Evolutionary conservation across 2,329 filamentous ascomycete genomes (phyloP).

Genomic region (Aspergillus amoenus): DNA sequence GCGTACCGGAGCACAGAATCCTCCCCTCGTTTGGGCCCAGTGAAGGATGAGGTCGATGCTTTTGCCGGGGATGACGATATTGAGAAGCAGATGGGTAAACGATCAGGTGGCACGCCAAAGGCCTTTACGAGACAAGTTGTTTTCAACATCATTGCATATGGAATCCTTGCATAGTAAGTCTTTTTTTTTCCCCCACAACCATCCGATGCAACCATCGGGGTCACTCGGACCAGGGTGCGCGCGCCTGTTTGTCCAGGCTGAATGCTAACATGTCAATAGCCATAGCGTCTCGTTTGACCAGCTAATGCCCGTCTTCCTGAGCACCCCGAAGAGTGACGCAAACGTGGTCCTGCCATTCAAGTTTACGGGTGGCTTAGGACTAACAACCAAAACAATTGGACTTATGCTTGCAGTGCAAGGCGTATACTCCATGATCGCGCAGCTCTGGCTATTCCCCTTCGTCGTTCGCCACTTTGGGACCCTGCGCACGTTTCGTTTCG

Average conservation of each 20-base stretch:
- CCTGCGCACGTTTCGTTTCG: slow-evolving; percentile 76
- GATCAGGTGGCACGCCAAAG: slow-evolving; percentile 49
- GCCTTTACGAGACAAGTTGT: slow-evolving; percentile 84
- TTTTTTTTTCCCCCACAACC: background rate
- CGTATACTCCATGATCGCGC: slow-evolving; percentile 82
- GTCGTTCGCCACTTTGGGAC: slow-evolving; percentile 74
- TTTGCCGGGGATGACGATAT: slow-evolving; percentile 40
- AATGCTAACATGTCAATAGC: slow-evolving; percentile 52
- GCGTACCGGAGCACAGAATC: slow-evolving; percentile 63
- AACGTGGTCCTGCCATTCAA: slow-evolving; percentile 73
- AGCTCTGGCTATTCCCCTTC: slow-evolving; percentile 78
- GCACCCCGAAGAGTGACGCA: slow-evolving; percentile 58
- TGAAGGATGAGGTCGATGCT: slow-evolving; percentile 28
- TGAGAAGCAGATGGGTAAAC: slow-evolving; percentile 41
- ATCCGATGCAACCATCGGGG: background rate
- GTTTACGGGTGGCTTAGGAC: slow-evolving; percentile 82
- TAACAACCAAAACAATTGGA: slow-evolving; percentile 81
- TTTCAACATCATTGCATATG: slow-evolving; percentile 84
- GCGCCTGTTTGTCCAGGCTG: background rate
- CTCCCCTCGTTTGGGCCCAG: slow-evolving; percentile 50
- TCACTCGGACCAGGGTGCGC: too few relatives aligned
- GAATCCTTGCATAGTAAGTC: slow-evolving; percentile 90
- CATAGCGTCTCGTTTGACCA: slow-evolving; percentile 98
- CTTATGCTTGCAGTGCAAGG: slow-evolving; percentile 87
- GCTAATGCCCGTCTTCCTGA: slow-evolving; percentile 87